Evolutionary conservation across 495 filamentous ascomycete genomes (phyloP).

Genomic region (Lepraria neglecta): DNA sequence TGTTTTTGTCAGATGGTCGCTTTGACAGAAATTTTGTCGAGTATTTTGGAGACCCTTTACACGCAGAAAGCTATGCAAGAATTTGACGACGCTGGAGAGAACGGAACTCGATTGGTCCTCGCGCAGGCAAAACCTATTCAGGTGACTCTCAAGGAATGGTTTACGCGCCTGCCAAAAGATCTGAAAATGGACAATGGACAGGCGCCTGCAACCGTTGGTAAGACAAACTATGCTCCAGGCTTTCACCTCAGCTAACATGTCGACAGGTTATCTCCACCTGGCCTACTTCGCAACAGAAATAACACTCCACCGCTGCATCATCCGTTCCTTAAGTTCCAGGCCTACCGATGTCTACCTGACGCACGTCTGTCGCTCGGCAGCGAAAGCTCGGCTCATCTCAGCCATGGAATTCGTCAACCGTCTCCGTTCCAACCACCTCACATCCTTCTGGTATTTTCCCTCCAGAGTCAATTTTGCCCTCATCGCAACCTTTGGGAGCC

Average conservation of each 20-base stretch:
- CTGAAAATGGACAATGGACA: constrained; percentile 46
- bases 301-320: constrained; percentile 55
- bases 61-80: constrained; percentile 51
- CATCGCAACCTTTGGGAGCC: constrained; percentile 50
- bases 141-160: constrained; percentile 55
- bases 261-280: constrained; percentile 50
- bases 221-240: constrained; percentile 8
- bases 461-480: constrained; percentile 50
- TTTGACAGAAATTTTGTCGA: constrained; percentile 54
- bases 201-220: constrained; percentile 35
- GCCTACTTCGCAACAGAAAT: constrained; percentile 58
- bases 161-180: constrained; percentile 44
- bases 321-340: constrained; percentile 44
- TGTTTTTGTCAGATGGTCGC: constrained; percentile 55
- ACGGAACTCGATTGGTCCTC: constrained; percentile 49
- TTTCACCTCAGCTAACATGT: constrained; percentile 26
- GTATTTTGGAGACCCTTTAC: constrained; percentile 56
- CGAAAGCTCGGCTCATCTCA: constrained; percentile 51
- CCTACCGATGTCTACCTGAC: constrained; percentile 55
- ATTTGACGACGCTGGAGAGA: constrained; percentile 43
- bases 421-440: constrained; percentile 47
- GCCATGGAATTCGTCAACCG: constrained; percentile 56
- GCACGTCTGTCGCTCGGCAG: constrained; percentile 89
- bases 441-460: constrained; percentile 51
- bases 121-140: constrained; percentile 57